Base-by-base conservation (phyloP, 2,329 filamentous ascomycete genomes). In the Aureobasidium vineae region DNA sequence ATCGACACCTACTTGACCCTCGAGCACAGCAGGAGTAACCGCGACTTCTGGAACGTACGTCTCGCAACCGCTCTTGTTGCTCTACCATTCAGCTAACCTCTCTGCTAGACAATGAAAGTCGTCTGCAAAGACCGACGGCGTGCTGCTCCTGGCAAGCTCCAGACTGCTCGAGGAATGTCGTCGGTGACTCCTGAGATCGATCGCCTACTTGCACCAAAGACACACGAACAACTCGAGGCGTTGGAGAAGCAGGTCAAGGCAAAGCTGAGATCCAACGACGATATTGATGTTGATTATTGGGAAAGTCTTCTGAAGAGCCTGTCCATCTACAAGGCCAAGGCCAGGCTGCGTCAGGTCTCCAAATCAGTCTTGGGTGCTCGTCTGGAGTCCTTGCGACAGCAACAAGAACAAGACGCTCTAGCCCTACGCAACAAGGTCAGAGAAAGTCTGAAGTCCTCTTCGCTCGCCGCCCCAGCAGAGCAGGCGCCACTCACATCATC, bases 251-350 rank as follows among this genome's bases (percentile, higher is more conserved):
- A 98, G 79, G 95, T 99, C 76, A 88, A 87, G 75, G 82, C 84
- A 19, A 99, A 99, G 80, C 81, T 99, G 56, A 84, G 88, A 63
- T 96, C 92, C 8, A 89, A 97, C 74, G 93, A 97, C 74, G 88
- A 91, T 11, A 94, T 99, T 70, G 95, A 99, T 77, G 92, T 90
- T 2, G 95, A 99, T 78, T 99, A 98, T 77, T 99, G 95, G 95
- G 92, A 96, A 75, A 91, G 97, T 75, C 82, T 99, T 19, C 82
- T 99, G 68, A 88, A 88, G 70, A 96, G 89, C 74, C 81, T 99
- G 69, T 83, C 90, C 7, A 87, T 97, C 1, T 97, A 91, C 88
- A 98, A 98, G 79, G 92, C 95, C 40, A 92, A 91, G 76, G 92
- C 92, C 2, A 92, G 89, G 76, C 79, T 99, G 63, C 88, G 87